Conservation (phyloP, 306 rosid genomes). For the Comarum palustre region DNA sequence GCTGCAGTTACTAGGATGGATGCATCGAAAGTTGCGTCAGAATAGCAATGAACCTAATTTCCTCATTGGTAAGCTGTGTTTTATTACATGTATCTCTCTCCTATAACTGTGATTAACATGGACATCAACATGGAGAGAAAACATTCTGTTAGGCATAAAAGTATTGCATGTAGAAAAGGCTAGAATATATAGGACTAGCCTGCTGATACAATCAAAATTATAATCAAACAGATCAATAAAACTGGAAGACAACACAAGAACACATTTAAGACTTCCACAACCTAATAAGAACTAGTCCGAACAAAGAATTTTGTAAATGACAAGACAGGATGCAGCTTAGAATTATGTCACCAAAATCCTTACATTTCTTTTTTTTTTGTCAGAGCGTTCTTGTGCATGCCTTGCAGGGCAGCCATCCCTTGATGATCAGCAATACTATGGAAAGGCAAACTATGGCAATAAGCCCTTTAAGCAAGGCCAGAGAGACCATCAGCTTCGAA, state of each 20-base stretch:
- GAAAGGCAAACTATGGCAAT: slow-evolving; percentile 46
- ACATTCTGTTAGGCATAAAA: background rate
- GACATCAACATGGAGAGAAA: background rate
- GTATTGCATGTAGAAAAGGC: background rate
- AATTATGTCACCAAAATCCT: slow-evolving; percentile 7
- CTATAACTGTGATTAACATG: slow-evolving; percentile 11
- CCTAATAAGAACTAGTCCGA: background rate
- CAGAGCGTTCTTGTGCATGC: slow-evolving; percentile 51
- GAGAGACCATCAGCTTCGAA: slow-evolving; percentile 51
- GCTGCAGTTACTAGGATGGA: slow-evolving; percentile 86
- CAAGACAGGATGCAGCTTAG: background rate
- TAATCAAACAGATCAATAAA: background rate
- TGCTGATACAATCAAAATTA: background rate
- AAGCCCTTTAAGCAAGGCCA: slow-evolving; percentile 57
- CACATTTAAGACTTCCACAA: background rate
- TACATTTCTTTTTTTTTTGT: slow-evolving; percentile 23
- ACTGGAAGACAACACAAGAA: background rate
- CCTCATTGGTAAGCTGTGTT: slow-evolving; percentile 59
- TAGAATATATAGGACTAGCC: background rate
- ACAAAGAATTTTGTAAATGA: slow-evolving; percentile 5
- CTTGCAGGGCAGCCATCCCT: slow-evolving; percentile 70
- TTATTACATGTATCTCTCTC: slow-evolving; percentile 12
- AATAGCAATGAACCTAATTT: slow-evolving; percentile 66
- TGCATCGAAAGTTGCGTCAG: slow-evolving; percentile 92
- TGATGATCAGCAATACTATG: slow-evolving; percentile 72